Evolutionary conservation across 768 basidiomycete species (phyloP).

Genomic region (Pulveroboletus sp.): DNA sequence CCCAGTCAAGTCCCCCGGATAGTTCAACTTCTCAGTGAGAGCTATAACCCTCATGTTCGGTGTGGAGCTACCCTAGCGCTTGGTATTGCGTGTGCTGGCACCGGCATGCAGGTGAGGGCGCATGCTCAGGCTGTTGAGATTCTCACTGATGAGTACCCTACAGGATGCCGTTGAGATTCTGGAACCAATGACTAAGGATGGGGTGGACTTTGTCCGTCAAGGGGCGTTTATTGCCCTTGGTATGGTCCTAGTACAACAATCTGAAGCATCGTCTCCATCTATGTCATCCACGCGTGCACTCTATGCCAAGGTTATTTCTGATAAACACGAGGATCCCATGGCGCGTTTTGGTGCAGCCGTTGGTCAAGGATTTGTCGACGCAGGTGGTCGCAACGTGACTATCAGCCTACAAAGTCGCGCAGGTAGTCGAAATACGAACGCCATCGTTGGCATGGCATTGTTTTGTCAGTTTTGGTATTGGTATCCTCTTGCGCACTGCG

Average conservation of each 20-base stretch:
- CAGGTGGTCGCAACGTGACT: slow-evolving; percentile 93
- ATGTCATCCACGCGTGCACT: slow-evolving; percentile 75
- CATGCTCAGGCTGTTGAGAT: background rate
- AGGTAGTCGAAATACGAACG: slow-evolving; percentile 87
- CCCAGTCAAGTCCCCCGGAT: slow-evolving; percentile 94
- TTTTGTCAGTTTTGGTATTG: slow-evolving; percentile 99
- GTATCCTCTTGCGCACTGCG: slow-evolving; percentile 95
- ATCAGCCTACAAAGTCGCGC: slow-evolving; percentile 91
- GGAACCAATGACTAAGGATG: slow-evolving; percentile 97
- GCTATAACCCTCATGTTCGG: slow-evolving; percentile 97
- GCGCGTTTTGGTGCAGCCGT: slow-evolving; percentile 95
- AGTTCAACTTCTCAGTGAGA: slow-evolving; percentile 94
- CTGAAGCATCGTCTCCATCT: slow-evolving; percentile 83
- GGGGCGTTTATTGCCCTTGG: slow-evolving; percentile 94
- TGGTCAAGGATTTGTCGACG: slow-evolving; percentile 96
- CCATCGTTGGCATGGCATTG: slow-evolving; percentile 95
- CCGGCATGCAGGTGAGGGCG: slow-evolving; percentile 75
- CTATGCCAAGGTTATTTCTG: slow-evolving; percentile 83
- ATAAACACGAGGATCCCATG: slow-evolving; percentile 99
- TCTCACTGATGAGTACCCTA: background rate
- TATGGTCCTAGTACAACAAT: slow-evolving; percentile 96
- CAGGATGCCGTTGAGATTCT: slow-evolving; percentile 95
- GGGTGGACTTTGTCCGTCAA: slow-evolving; percentile 97
- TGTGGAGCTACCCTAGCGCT: slow-evolving; percentile 95
- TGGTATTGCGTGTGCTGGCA: slow-evolving; percentile 96